Conservation (phyloP, 73 alveolate species). For the Uronychia binucleata region DNA sequence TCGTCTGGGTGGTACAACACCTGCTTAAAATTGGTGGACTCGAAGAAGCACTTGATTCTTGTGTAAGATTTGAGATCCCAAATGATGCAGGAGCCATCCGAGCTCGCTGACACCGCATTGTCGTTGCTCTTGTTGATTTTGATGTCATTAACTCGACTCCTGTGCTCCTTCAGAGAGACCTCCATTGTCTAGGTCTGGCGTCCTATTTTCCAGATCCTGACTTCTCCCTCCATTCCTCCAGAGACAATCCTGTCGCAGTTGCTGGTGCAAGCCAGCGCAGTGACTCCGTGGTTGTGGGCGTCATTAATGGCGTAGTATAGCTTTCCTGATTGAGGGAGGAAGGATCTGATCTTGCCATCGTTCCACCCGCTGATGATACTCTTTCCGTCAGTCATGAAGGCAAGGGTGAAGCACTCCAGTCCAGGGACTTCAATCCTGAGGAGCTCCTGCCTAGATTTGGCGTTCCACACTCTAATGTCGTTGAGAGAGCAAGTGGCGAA, state of each 20-base stretch:
- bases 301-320: conserved; percentile 89
- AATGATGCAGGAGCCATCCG: conserved; percentile 98
- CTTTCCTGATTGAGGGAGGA: conserved; percentile 96
- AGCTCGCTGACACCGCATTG: conserved; percentile 96
- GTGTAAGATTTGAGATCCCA: conserved; percentile 94
- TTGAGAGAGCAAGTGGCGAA: conserved; percentile 96
- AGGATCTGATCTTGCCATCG: conserved; percentile 97
- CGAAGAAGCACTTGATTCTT: conserved; percentile 95
- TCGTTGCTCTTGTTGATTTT: conserved; percentile 77
- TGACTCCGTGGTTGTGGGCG: conserved; percentile 92
- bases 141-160: conserved; percentile 94
- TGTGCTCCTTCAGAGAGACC: conserved; percentile 95
- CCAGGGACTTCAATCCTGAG: conserved; percentile 95
- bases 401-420: conserved; percentile 86
- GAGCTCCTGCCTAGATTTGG: conserved; percentile 84
- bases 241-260: conserved; percentile 83
- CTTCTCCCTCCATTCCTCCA: conserved; percentile 99
- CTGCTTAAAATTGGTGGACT: conserved; percentile 97
- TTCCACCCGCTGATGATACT: conserved; percentile 92
- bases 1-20: conserved; percentile 98
- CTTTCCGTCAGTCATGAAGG: conserved; percentile 91
- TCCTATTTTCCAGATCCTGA: conserved; percentile 95
- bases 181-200: conserved; percentile 90
- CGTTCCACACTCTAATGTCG: conserved; percentile 97
- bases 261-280: conserved; percentile 82